A percentile compares a stretch with the other conserved stretches of the same genome.
These are phyloP conservation scores for Kodamaea plutei DNA, from an alignment of 1,139 yeast species.

Conservation along the genomic window DNA sequence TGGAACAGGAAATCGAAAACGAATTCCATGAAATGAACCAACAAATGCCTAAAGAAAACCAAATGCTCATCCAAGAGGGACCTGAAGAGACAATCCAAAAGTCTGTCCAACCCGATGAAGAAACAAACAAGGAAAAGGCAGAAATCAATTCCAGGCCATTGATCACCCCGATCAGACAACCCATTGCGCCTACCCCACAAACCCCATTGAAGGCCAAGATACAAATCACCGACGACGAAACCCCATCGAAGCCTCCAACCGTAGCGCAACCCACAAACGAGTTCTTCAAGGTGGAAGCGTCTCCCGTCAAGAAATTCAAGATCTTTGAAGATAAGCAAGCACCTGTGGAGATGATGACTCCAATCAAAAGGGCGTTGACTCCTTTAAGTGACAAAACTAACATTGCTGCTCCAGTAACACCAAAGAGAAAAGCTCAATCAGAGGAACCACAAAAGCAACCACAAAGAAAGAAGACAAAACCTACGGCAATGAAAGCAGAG, in stretches of 20 bases:
- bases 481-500: constrained; percentile 13
- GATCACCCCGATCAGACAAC: neutral
- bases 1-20: neutral
- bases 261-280: constrained; percentile 3
- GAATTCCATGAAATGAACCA: neutral
- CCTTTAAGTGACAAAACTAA: constrained; percentile 27
- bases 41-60: neutral
- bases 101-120: neutral
- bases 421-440: constrained; percentile 25
- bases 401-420: constrained; percentile 15
- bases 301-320: constrained; percentile 10
- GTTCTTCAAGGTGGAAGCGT: constrained; percentile 1
- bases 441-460: constrained; percentile 25
- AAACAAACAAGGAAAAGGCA: neutral
- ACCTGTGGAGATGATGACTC: neutral
- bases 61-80: neutral
- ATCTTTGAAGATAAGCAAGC: constrained; percentile 14
- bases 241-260: constrained; percentile 15
- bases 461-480: constrained; percentile 8
- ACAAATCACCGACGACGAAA: constrained; percentile 4
- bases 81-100: neutral
- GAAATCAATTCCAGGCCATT: neutral
- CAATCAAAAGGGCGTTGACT: constrained; percentile 14
- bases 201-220: constrained; percentile 11
- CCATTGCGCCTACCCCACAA: constrained; percentile 7